Evolutionary conservation across 495 filamentous ascomycete genomes (phyloP).

Genomic region (Podospora australis): DNA sequence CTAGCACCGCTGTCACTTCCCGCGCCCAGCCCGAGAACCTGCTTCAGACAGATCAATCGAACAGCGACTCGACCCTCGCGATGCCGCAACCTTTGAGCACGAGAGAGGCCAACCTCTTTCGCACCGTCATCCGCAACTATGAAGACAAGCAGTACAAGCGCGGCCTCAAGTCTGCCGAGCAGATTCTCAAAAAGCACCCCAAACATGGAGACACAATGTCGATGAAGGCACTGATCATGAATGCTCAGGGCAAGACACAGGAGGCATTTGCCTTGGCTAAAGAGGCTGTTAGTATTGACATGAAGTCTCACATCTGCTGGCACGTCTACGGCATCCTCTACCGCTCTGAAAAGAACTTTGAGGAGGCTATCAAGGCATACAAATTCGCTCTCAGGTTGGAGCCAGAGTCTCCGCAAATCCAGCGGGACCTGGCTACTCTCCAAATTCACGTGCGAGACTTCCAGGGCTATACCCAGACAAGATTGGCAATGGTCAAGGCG

Average conservation of each 20-base stretch:
- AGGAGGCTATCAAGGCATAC: slow-evolving; percentile 98
- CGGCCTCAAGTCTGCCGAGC: slow-evolving; percentile 86
- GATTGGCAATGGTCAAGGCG: slow-evolving; percentile 74
- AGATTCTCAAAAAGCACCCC: slow-evolving; percentile 87
- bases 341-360: slow-evolving; percentile 89
- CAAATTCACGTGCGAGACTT: slow-evolving; percentile 98
- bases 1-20: neutral
- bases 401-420: slow-evolving; percentile 87
- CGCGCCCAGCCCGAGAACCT: neutral
- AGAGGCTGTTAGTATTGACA: slow-evolving; percentile 82
- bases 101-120: slow-evolving; percentile 91
- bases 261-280: slow-evolving; percentile 93
- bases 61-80: slow-evolving; percentile 14
- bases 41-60: no score
- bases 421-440: slow-evolving; percentile 84
- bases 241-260: slow-evolving; percentile 78
- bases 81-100: slow-evolving; percentile 80
- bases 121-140: slow-evolving; percentile 88
- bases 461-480: slow-evolving; percentile 82
- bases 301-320: slow-evolving; percentile 99
- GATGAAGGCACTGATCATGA: slow-evolving; percentile 98
- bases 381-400: slow-evolving; percentile 88
- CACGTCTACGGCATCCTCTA: slow-evolving; percentile 98
- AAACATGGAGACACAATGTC: slow-evolving; percentile 97
- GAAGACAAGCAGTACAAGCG: slow-evolving; percentile 99